These are phyloP conservation scores for Cephalotrichum gorgonifer DNA, from an alignment of 2,329 filamentous ascomycete genomes.

Conservation along the genomic window DNA sequence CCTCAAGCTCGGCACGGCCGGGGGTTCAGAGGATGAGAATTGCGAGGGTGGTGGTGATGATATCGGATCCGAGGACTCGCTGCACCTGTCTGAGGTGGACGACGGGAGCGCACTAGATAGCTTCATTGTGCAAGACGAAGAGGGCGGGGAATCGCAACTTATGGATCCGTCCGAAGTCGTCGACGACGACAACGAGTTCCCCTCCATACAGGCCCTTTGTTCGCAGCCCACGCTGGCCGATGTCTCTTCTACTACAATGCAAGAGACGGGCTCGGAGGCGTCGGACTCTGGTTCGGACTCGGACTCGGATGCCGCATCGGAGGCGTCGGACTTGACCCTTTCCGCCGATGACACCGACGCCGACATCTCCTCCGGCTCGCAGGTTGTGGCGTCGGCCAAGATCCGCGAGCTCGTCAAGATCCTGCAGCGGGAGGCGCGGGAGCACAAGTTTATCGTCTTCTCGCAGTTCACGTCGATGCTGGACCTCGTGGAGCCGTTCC, in stretches of 20 bases:
- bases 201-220: background rate
- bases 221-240: slow-evolving; percentile 9
- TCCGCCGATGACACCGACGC: background rate
- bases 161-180: slow-evolving; percentile 11
- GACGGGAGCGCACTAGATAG: slow-evolving; percentile 43
- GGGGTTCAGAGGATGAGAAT: slow-evolving; percentile 80
- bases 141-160: slow-evolving; percentile 5
- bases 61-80: slow-evolving; percentile 61
- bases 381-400: slow-evolving; percentile 69
- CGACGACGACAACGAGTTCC: slow-evolving; percentile 14
- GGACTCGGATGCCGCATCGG: slow-evolving; percentile 22
- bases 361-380: background rate
- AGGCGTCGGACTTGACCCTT: slow-evolving; percentile 6
- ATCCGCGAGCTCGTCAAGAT: slow-evolving; percentile 78
- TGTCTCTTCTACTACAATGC: background rate
- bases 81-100: slow-evolving; percentile 42
- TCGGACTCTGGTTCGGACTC: slow-evolving; percentile 16
- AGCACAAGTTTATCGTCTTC: slow-evolving; percentile 97
- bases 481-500: slow-evolving; percentile 87
- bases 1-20: slow-evolving; percentile 61
- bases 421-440: slow-evolving; percentile 62
- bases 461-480: slow-evolving; percentile 98
- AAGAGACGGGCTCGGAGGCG: background rate
- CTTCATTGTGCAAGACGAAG: slow-evolving; percentile 45
- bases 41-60: slow-evolving; percentile 79